Evolutionary conservation across 148 eudicot species (phyloP).

Genomic region (Agrostemma githago): DNA sequence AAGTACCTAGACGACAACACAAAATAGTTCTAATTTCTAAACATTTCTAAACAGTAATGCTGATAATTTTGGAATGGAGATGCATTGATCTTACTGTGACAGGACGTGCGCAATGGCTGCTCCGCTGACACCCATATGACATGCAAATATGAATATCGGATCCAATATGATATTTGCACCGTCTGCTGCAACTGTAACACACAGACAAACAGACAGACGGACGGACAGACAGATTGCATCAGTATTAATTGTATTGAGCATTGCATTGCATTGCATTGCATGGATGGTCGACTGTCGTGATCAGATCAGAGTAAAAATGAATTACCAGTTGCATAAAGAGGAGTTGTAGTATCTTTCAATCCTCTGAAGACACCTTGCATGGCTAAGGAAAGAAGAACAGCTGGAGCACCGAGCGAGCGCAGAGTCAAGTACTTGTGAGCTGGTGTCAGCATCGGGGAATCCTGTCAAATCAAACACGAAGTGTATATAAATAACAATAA

Average conservation of each 20-base stretch:
- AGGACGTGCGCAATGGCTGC: constrained; percentile 98
- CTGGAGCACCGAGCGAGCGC: constrained; percentile 89
- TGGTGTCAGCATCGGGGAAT: constrained; percentile 76
- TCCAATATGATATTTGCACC: constrained; percentile 71
- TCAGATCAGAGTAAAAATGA: background rate
- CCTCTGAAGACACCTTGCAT: constrained; percentile 99
- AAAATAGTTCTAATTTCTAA: background rate
- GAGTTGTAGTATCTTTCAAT: constrained; percentile 91
- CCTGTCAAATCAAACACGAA: constrained; percentile 25
- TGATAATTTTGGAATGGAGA: background rate
- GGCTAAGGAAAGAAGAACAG: constrained; percentile 89
- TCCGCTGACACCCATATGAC: constrained; percentile 72
- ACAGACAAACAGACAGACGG: background rate
- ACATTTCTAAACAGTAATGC: background rate
- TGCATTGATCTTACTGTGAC: constrained; percentile 62
- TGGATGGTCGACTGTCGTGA: no score
- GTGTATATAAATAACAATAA: no score
- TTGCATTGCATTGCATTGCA: no score
- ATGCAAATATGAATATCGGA: constrained; percentile 74
- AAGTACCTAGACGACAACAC: constrained; percentile 49
- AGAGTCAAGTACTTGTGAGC: constrained; percentile 66
- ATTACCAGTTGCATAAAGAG: constrained; percentile 85
- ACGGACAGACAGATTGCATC: no score
- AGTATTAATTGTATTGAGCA: no score
- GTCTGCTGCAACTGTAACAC: constrained; percentile 67